Evolutionary conservation across 2,329 filamentous ascomycete species (phyloP), one percentile per base, ranked within the genome.

Genomic region (Sphaceloma murrayae): DNA sequence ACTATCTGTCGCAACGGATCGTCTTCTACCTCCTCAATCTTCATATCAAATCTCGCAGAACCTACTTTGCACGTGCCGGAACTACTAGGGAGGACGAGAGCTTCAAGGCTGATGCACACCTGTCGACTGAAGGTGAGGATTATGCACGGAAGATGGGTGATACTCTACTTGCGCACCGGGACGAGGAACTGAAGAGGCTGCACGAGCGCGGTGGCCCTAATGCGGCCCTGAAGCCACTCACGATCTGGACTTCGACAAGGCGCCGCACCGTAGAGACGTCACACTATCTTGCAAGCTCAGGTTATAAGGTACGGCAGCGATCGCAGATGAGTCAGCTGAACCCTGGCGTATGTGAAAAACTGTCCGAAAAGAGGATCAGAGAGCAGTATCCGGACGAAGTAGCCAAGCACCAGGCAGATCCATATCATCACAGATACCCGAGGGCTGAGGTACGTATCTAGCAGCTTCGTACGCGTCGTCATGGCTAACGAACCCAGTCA

Each of bases 291-390:
- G 77, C 81, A 51, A 74, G 80, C 9, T 74, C 76, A 51, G 88
- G 87, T 2, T 94, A 84, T 67, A 84, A 84, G 54, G 82, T 96
- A 36, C 78, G 85, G 13, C 91, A 96, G 63, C 78, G 91, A 47
- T 89, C 88, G 36, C 89, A 98, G 61, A 87, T 98, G 81, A 94
- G 88, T 58, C 88, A 96, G 65, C 77, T 98, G 57, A 95, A 98
- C 58, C 91, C 91, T 1, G 91, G 91, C 2, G 86, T 94, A 4
- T 95, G 88, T 57, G 91, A 96, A 66, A 91, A 86, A 63, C 81
- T 96, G 68, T 84, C 85, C 5, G 89, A 95, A 62, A 72, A 72
- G 10, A 78, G 77, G 40, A 93, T 98, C 52, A 78, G 85, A 44
- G 69, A 78, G 55, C 71, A 88, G 46, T 95, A 89, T 58, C 85